Evolutionary conservation across 2,329 filamentous ascomycete genomes (phyloP).

Genomic region (Paracamarosporium sp.): DNA sequence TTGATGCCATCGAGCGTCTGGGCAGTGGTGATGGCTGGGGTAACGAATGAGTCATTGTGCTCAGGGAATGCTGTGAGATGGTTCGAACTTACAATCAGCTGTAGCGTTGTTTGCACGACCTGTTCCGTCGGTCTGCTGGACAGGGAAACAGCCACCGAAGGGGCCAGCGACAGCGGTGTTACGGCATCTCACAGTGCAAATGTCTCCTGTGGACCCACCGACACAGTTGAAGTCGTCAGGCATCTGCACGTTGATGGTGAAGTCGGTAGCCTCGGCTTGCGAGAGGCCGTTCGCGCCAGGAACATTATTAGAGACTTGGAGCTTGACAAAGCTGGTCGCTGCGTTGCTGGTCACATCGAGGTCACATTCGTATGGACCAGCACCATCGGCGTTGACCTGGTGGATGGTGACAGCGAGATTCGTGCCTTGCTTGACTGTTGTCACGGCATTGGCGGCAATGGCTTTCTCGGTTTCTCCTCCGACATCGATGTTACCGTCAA

Average conservation of each 20-base stretch:
- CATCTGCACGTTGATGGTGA: constrained; percentile 65
- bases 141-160: constrained; percentile 67
- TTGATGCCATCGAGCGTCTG: constrained; percentile 55
- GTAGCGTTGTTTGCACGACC: constrained; percentile 29
- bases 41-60: constrained; percentile 27
- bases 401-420: constrained; percentile 49
- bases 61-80: constrained; percentile 5
- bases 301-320: constrained; percentile 65
- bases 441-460: constrained; percentile 38
- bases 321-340: constrained; percentile 54
- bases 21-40: constrained; percentile 53
- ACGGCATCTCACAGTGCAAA: constrained; percentile 69
- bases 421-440: constrained; percentile 32
- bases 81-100: constrained; percentile 34
- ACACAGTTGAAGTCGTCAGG: constrained; percentile 61
- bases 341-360: constrained; percentile 63
- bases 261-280: constrained; percentile 62
- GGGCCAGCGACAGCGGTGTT: constrained; percentile 67
- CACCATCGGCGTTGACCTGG: constrained; percentile 72
- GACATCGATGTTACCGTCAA: constrained; percentile 47
- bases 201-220: constrained; percentile 61
- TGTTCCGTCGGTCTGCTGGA: constrained; percentile 60
- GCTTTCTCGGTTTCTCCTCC: constrained; percentile 48
- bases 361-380: constrained; percentile 69
- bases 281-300: constrained; percentile 65